Conservation (phyloP, 371 early-diverging fungal genomes). For the Coemansia sp. region DNA sequence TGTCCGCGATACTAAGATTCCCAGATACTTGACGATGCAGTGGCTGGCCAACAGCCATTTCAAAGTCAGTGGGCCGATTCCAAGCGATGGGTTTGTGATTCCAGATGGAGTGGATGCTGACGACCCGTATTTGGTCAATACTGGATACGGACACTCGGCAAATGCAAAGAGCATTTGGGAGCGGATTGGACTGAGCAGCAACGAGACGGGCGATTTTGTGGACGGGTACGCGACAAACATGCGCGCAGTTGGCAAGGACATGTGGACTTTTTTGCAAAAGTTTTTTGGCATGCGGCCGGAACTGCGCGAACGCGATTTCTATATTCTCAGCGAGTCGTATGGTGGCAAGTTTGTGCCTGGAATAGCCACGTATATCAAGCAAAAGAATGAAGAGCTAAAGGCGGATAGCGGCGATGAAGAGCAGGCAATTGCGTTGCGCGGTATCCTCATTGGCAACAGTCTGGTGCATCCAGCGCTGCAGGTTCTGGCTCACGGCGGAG, state of each 20-base stretch:
- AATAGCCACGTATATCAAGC: conserved; percentile 66
- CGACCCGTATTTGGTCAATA: conserved; percentile 57
- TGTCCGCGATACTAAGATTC: conserved; percentile 43
- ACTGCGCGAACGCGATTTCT: conserved; percentile 57
- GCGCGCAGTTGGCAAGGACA: conserved; percentile 48
- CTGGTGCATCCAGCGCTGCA: conserved; percentile 84
- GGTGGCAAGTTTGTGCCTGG: conserved; percentile 80
- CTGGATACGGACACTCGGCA: conserved; percentile 49
- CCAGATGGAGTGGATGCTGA: conserved; percentile 44
- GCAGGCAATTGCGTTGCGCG: conserved; percentile 65
- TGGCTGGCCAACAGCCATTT: neutral
- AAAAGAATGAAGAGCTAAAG: conserved; percentile 58
- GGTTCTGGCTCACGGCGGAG: conserved; percentile 60
- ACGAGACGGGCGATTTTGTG: conserved; percentile 36
- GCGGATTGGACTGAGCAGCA: conserved; percentile 27
- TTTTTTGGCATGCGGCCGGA: conserved; percentile 64
- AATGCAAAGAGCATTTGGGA: conserved; percentile 24
- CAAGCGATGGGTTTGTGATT: conserved; percentile 1
- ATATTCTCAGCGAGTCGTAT: conserved; percentile 63
- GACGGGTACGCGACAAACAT: conserved; percentile 49
- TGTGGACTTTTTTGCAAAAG: conserved; percentile 60
- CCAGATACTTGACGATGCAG: neutral
- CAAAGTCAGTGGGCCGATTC: neutral
- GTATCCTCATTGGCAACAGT: conserved; percentile 86
- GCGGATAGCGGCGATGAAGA: conserved; percentile 34